A percentile compares a stretch with the other conserved stretches of the same genome.
These are phyloP conservation scores for Claviceps arundinis DNA, from an alignment of 2,329 filamentous ascomycete genomes.

Conservation along the genomic window DNA sequence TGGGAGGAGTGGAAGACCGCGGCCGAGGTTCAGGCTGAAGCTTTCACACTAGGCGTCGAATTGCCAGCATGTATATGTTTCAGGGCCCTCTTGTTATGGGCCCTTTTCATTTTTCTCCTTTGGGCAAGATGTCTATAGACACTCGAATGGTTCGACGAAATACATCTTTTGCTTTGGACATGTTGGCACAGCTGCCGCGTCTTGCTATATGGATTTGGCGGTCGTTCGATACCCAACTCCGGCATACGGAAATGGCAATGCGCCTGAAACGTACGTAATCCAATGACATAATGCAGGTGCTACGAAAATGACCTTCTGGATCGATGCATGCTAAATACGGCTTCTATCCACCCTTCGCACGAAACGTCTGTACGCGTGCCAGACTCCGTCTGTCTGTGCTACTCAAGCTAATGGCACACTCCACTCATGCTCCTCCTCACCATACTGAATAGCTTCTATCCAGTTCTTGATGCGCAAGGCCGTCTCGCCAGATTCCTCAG, in stretches of 20 bases:
- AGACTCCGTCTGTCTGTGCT: not conserved
- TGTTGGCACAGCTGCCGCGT: not conserved
- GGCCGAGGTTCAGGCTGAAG: not conserved
- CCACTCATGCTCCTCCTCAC: constrained; percentile 85
- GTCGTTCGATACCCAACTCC: not conserved
- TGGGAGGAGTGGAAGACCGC: constrained; percentile 2
- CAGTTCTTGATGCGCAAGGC: constrained; percentile 83
- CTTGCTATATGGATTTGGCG: not conserved
- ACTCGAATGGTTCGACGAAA: constrained; percentile 17
- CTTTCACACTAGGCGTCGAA: constrained; percentile 1
- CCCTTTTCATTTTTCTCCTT: not conserved
- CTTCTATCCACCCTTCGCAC: not conserved
- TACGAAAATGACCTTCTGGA: not conserved
- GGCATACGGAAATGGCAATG: not conserved
- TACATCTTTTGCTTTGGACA: constrained; percentile 11
- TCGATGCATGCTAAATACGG: not conserved
- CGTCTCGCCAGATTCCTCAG: constrained; percentile 78
- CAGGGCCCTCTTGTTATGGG: constrained; percentile 8
- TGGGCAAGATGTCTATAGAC: constrained; percentile 11
- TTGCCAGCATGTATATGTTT: constrained; percentile 19
- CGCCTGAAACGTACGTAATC: too few relatives aligned
- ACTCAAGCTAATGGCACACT: constrained; percentile 42
- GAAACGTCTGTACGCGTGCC: not conserved
- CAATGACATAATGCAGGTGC: not conserved
- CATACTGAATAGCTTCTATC: constrained; percentile 94